Evolutionary conservation across 768 basidiomycete species (phyloP).

Genomic region (Termitomyces sp.): DNA sequence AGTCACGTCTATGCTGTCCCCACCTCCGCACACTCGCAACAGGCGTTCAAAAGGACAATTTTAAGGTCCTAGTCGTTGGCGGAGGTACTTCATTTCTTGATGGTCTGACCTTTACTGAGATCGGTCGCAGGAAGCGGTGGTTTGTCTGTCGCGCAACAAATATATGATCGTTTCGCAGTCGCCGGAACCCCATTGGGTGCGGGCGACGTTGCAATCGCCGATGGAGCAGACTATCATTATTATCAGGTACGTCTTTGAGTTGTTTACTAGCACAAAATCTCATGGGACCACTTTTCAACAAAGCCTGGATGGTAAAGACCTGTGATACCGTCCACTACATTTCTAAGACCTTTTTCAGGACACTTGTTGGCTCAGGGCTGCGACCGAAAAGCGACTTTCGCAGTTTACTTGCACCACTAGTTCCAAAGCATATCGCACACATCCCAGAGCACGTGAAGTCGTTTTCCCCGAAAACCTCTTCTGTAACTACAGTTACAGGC

Average conservation of each 20-base stretch:
- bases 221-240: slow-evolving; percentile 75
- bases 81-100: slow-evolving; percentile 49
- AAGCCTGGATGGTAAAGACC: slow-evolving; percentile 81
- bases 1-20: background rate
- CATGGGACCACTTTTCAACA: background rate
- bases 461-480: slow-evolving; percentile 73
- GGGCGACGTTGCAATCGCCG: slow-evolving; percentile 84
- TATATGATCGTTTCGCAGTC: slow-evolving; percentile 71
- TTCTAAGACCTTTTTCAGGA: slow-evolving; percentile 44
- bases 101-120: slow-evolving; percentile 1
- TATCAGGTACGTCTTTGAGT: slow-evolving; percentile 53
- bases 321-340: background rate
- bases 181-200: slow-evolving; percentile 60
- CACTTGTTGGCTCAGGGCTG: slow-evolving; percentile 88
- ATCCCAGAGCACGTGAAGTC: slow-evolving; percentile 64
- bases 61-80: slow-evolving; percentile 83
- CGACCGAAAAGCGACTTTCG: slow-evolving; percentile 63
- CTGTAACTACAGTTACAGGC: slow-evolving; percentile 67
- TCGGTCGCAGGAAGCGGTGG: slow-evolving; percentile 65
- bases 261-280: background rate
- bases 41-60: slow-evolving; percentile 43
- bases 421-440: slow-evolving; percentile 69
- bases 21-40: slow-evolving; percentile 22
- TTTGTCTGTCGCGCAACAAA: slow-evolving; percentile 79
- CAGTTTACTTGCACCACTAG: slow-evolving; percentile 57